Percentiles rank a stretch among this genome's conserved stretches.
Conservation (phyloP, 2,329 filamentous ascomycete genomes). For the Curvularia sp. region DNA sequence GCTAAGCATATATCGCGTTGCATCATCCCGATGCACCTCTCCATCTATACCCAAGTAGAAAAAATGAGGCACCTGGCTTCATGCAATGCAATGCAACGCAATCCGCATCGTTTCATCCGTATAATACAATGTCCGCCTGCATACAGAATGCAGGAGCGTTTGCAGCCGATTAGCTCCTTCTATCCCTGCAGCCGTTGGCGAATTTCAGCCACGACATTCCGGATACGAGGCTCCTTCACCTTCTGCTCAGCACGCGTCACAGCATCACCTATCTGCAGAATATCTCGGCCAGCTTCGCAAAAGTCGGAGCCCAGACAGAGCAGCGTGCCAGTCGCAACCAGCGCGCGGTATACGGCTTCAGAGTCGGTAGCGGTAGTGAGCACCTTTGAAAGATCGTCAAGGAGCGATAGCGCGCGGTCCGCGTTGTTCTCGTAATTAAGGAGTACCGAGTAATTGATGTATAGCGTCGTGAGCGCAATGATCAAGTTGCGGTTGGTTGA, state of each 20-base stretch:
- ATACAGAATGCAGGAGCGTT: not conserved
- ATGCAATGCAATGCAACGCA: not conserved
- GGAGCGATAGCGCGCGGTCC: slow-evolving; percentile 60
- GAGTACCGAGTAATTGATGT: slow-evolving; percentile 84
- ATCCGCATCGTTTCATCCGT: not conserved
- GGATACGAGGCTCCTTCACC: slow-evolving; percentile 67
- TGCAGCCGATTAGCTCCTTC: slow-evolving; percentile 2
- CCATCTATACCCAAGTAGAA: slow-evolving; percentile 2
- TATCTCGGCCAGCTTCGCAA: slow-evolving; percentile 63
- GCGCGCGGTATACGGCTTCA: slow-evolving; percentile 81
- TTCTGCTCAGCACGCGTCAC: slow-evolving; percentile 59
- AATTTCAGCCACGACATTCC: slow-evolving; percentile 67
- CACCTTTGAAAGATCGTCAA: slow-evolving; percentile 69
- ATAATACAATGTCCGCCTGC: slow-evolving; percentile 1
- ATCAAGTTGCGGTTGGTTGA: slow-evolving; percentile 76
- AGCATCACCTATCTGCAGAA: slow-evolving; percentile 60
- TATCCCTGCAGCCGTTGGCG: slow-evolving; percentile 54
- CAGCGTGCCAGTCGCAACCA: slow-evolving; percentile 85
- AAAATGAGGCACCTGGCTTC: slow-evolving; percentile 1
- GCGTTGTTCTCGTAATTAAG: slow-evolving; percentile 61
- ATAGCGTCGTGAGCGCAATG: slow-evolving; percentile 80
- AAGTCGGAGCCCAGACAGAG: slow-evolving; percentile 68
- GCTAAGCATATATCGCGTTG: not conserved
- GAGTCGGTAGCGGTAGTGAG: slow-evolving; percentile 73
- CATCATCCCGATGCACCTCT: not conserved